A percentile compares a stretch with the other conserved stretches of the same genome.
Conservation (phyloP, 306 rosid species). For the Leucaena leucocephala region DNA sequence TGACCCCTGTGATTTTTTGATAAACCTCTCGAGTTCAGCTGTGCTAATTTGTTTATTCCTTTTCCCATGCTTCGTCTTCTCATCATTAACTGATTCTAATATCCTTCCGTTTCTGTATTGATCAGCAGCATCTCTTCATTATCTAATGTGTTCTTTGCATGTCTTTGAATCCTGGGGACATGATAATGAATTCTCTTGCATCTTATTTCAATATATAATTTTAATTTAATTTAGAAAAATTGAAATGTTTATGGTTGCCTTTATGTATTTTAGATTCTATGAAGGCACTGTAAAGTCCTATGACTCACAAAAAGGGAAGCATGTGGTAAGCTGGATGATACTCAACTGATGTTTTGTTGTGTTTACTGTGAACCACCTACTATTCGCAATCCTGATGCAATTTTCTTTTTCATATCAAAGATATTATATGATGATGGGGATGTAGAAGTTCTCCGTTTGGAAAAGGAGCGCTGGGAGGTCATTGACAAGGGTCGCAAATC, state of each 20-base stretch:
- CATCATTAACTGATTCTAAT: constrained; percentile 19
- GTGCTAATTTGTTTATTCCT: constrained; percentile 17
- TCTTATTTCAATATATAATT: constrained; percentile 23
- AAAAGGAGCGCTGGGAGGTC: constrained; percentile 59
- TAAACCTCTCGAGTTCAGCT: constrained; percentile 6
- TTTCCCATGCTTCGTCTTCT: constrained; percentile 25
- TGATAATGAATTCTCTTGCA: constrained; percentile 1
- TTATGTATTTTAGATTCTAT: constrained; percentile 68
- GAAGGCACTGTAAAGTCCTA: constrained; percentile 81
- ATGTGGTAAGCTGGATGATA: constrained; percentile 67
- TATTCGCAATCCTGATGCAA: constrained; percentile 29
- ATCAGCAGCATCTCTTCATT: background rate
- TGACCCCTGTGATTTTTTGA: background rate
- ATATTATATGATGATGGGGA: constrained; percentile 62
- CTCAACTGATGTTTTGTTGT: constrained; percentile 4
- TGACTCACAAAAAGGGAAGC: constrained; percentile 79
- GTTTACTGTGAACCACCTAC: constrained; percentile 23
- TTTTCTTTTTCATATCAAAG: constrained; percentile 50
- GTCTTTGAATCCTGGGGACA: constrained; percentile 27
- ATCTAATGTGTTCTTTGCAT: constrained; percentile 5
- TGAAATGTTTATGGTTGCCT: constrained; percentile 30
- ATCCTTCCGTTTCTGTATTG: constrained; percentile 27
- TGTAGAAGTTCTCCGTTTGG: constrained; percentile 45
- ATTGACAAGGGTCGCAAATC: constrained; percentile 34
- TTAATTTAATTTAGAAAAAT: constrained; percentile 3